Evolutionary conservation across 192 early-diverging fungal genomes (phyloP), one percentile per base, ranked within the genome.

Genomic region (Ambispora gerdemannii): DNA sequence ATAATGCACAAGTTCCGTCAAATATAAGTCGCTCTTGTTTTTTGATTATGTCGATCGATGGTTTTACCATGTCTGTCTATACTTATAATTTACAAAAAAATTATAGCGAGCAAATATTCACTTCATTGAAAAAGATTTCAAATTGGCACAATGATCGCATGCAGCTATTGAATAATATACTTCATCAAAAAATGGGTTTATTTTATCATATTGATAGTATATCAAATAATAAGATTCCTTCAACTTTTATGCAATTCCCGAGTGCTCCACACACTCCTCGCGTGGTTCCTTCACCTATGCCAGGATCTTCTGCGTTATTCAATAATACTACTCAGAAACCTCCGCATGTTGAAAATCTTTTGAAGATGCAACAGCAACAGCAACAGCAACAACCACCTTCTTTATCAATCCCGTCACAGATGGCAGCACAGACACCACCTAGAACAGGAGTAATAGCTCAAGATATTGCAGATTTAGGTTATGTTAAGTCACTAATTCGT

Each of bases 171-270:
- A 76, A 82, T 60, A 87, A 81, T 47, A 82, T 87, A 27, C 36
- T 87, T 7, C 73, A 83, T 52, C 85, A 87, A 69, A 87, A 87
- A 51, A 84, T 87, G 81, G 85, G 85, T 0, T 71, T 87, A 15
- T 87, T 87, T 70, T 78, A 84, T 65, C 85, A 87, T 64, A 72
- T 67, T 1, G 56, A 75, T 17, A 67, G 65, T 6, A 69, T 84
- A n/a, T 72, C 73, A 3, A 66, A 74, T 4, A 56, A 78, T 33
- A 47, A 70, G 20, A 43, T 74, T 38, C 13, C 52, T 53, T 20
- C 50, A 4, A 36, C 73, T 15, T 27, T 50, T 3, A 49, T 71
- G 15, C 47, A 43, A 4, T 2, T 24, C 24, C 24, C 30, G 0
- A 36, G 49, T 32, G 11, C 34, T 2, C 65, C 71, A 10, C 10